These are phyloP conservation scores for Ciborinia camelliae DNA, from an alignment of 2,329 filamentous ascomycete species.

Conservation along the genomic window DNA sequence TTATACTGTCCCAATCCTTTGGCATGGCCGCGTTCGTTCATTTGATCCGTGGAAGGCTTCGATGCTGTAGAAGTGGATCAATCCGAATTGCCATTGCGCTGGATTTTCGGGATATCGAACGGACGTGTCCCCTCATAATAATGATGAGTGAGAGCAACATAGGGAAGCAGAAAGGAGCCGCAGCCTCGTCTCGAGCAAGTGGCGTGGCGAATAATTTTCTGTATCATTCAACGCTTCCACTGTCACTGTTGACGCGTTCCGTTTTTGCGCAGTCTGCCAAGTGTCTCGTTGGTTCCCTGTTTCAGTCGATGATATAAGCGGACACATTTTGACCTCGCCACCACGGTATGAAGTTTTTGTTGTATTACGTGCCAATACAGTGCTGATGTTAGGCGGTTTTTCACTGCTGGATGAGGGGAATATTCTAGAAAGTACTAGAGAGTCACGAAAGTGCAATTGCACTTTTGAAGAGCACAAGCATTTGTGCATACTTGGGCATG, in stretches of 20 bases:
- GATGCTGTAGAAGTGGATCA: background rate
- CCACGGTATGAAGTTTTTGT: background rate
- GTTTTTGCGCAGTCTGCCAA: constrained; percentile 11
- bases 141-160: background rate
- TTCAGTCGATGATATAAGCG: constrained; percentile 11
- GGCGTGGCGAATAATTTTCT: constrained; percentile 3
- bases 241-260: constrained; percentile 10
- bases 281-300: background rate
- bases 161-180: background rate
- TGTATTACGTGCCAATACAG: background rate
- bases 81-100: constrained; percentile 8
- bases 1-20: constrained; percentile 25
- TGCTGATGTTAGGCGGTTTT: background rate
- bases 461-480: background rate
- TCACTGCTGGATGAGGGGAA: background rate
- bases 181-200: constrained; percentile 14
- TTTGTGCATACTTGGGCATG: background rate
- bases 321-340: background rate
- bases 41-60: background rate
- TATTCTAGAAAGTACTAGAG: constrained; percentile 2
- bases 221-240: background rate
- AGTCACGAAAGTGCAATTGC: constrained; percentile 10
- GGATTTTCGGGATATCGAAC: background rate
- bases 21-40: constrained; percentile 20
- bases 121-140: background rate